A percentile compares a stretch with the other conserved stretches of the same genome.
phyloP scores from a whole-genome alignment of 1,284 basidiomycete species.

The Rhodotorula sp. region DNA sequence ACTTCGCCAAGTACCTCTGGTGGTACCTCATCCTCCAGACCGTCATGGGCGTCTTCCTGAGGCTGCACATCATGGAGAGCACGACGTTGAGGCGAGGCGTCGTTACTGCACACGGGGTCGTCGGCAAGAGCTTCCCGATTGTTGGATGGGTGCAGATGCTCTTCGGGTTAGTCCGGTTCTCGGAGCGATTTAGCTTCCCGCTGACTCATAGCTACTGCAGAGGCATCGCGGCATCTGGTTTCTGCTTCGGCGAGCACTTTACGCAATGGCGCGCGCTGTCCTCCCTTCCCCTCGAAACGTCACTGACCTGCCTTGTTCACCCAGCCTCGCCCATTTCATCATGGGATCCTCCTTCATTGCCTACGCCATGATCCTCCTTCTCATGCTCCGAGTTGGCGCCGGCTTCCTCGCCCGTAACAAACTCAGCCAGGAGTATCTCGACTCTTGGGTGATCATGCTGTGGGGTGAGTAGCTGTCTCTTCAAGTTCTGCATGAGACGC shows the following conservation, averaged over 20 bases:
- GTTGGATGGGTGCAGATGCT: constrained; percentile 78
- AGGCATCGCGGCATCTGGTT: constrained; percentile 66
- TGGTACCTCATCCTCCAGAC: constrained; percentile 57
- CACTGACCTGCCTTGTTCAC: background rate
- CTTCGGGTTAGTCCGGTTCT: constrained; percentile 45
- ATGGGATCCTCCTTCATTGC: constrained; percentile 67
- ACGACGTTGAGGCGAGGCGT: constrained; percentile 69
- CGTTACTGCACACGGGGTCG: constrained; percentile 69
- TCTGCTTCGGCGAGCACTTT: constrained; percentile 70
- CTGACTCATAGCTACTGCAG: background rate
- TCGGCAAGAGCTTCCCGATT: constrained; percentile 82
- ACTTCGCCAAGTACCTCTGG: constrained; percentile 36
- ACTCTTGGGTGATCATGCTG: constrained; percentile 64
- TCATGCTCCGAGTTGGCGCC: constrained; percentile 78
- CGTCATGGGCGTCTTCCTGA: constrained; percentile 80
- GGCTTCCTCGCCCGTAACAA: constrained; percentile 65
- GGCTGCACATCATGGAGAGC: constrained; percentile 80
- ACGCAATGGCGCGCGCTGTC: constrained; percentile 46
- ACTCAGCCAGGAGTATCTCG: constrained; percentile 78
- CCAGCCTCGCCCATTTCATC: constrained; percentile 73
- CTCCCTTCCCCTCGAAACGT: background rate
- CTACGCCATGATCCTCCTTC: constrained; percentile 78
- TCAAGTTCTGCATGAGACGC: background rate
- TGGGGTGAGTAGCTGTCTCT: constrained; percentile 19
- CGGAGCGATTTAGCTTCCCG: constrained; percentile 33